Evolutionary conservation across 257 asterid genomes (phyloP).

Genomic region (Coffea canephora): DNA sequence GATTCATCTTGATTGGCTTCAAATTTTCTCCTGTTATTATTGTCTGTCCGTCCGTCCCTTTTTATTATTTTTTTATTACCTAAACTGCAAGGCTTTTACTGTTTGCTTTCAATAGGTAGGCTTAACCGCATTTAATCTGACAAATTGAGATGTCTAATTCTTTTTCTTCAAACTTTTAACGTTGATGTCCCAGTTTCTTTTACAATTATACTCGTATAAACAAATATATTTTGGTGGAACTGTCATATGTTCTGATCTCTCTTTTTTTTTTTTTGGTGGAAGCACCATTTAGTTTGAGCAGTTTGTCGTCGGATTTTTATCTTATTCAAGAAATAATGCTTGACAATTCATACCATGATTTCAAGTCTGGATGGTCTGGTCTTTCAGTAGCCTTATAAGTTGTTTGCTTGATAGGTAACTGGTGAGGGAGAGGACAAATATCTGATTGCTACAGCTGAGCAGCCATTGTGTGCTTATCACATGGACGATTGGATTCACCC

Average conservation of each 20-base stretch:
- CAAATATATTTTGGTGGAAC: background rate
- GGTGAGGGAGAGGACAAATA: conserved; percentile 97
- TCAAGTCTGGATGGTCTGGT: background rate
- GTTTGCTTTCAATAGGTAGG: background rate
- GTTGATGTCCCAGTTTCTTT: background rate
- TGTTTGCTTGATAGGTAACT: conserved; percentile 59
- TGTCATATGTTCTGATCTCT: background rate
- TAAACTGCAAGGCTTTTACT: background rate
- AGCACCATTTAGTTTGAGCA: background rate
- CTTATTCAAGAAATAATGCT: background rate
- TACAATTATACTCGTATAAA: no score
- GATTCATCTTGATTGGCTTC: background rate
- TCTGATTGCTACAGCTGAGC: conserved; percentile 95
- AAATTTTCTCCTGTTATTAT: background rate
- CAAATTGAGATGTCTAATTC: background rate
- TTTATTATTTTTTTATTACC: background rate
- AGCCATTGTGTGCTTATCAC: conserved; percentile 93
- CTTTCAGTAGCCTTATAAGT: conserved; percentile 4
- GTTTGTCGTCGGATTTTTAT: background rate
- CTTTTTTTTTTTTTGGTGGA: background rate
- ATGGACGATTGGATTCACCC: conserved; percentile 93
- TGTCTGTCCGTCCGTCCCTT: background rate
- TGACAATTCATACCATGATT: background rate
- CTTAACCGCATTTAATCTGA: background rate
- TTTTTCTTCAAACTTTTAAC: background rate